phyloP scores from a whole-genome alignment of 352 stramenopile species.

The Phytophthora foliorum region DNA sequence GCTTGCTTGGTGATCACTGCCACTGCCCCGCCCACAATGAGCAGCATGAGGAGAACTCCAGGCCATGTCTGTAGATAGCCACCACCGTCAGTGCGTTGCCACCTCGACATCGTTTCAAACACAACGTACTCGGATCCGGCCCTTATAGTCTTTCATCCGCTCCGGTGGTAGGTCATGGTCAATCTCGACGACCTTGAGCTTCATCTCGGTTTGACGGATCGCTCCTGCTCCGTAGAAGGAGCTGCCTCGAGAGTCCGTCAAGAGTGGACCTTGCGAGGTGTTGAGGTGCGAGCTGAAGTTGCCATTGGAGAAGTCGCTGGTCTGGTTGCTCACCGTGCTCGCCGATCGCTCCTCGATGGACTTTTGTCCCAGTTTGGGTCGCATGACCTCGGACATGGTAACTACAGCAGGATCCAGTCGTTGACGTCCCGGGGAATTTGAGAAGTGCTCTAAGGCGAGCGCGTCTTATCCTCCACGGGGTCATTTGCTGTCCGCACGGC shows the following conservation, averaged over 20 bases:
- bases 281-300: constrained; percentile 12
- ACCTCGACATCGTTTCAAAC: background rate
- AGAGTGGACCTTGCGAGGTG: background rate
- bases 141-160: constrained; percentile 69
- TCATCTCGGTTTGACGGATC: constrained; percentile 60
- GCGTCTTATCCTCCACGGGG: background rate
- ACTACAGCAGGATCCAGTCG: background rate
- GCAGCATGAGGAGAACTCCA: constrained; percentile 45
- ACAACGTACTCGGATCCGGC: constrained; percentile 57
- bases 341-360: constrained; percentile 1
- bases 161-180: constrained; percentile 40
- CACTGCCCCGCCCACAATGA: constrained; percentile 48
- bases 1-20: constrained; percentile 46
- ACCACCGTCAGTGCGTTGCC: constrained; percentile 1
- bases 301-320: constrained; percentile 9
- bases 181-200: constrained; percentile 60
- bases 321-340: constrained; percentile 2
- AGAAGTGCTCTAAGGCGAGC: constrained; percentile 1
- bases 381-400: constrained; percentile 7
- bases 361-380: background rate
- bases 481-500: background rate
- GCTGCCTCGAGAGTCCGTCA: constrained; percentile 10
- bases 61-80: constrained; percentile 48
- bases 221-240: constrained; percentile 9
- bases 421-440: constrained; percentile 8